Conservation (phyloP, 768 basidiomycete genomes). For the Boletus rubroflammeus region DNA sequence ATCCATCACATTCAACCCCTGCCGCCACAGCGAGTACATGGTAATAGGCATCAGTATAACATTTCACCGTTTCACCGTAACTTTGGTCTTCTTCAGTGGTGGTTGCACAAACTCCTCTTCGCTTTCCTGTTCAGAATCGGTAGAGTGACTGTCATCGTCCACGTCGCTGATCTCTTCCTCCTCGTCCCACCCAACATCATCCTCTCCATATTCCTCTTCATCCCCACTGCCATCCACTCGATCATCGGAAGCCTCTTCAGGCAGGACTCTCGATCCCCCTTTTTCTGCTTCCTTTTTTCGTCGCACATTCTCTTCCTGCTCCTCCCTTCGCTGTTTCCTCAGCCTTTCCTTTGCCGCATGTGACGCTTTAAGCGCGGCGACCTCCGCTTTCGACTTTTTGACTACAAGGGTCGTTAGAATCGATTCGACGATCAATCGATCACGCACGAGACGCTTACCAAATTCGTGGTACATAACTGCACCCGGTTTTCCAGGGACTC, state of each 20-base stretch:
- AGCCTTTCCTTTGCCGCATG: slow-evolving; percentile 77
- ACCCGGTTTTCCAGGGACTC: slow-evolving; percentile 90
- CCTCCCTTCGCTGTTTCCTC: slow-evolving; percentile 73
- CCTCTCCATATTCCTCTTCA: slow-evolving; percentile 36
- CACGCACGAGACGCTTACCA: slow-evolving; percentile 48
- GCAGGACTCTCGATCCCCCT: slow-evolving; percentile 23
- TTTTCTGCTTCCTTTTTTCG: slow-evolving; percentile 61
- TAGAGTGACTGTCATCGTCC: slow-evolving; percentile 42
- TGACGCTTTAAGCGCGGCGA: slow-evolving; percentile 59
- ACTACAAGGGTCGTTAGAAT: slow-evolving; percentile 45
- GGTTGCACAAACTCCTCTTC: slow-evolving; percentile 46
- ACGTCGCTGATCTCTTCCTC: slow-evolving; percentile 64
- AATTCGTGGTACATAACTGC: slow-evolving; percentile 93
- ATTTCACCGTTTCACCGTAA: slow-evolving; percentile 44
- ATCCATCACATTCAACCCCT: slow-evolving; percentile 1
- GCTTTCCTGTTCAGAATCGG: slow-evolving; percentile 41
- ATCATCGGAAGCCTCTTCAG: slow-evolving; percentile 35
- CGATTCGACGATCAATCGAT: not conserved
- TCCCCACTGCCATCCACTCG: slow-evolving; percentile 42
- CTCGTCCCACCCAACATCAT: slow-evolving; percentile 48
- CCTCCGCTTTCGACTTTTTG: slow-evolving; percentile 82
- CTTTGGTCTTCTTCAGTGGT: slow-evolving; percentile 55
- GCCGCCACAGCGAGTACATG: slow-evolving; percentile 6
- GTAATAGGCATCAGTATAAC: slow-evolving; percentile 8
- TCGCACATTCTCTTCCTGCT: slow-evolving; percentile 89